Base-by-base conservation (phyloP, 1,284 basidiomycete genomes). In the Vanrija sp. region DNA sequence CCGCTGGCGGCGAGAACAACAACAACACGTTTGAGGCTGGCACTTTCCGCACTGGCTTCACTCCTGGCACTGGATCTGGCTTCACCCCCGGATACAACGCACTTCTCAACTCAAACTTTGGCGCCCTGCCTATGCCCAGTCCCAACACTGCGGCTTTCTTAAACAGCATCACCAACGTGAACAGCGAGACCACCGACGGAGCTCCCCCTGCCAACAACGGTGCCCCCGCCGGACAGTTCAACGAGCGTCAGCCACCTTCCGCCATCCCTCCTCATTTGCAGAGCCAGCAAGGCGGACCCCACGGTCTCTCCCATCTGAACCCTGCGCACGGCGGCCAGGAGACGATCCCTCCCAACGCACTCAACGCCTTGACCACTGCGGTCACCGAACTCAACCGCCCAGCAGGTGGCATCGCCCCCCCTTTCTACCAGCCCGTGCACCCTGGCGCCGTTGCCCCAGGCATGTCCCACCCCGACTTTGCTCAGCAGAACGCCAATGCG, bases 141-240 rank as follows among this genome's bases (percentile, higher is more conserved):
- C 94, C 94, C 0, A 89, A 88, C 68, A 96, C 94, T 9, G 87
- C 90, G 5, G 92, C 93, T 12, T 90, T 97, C 77, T 83, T 97
- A 51, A 87, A 87, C 56, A 88, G 94, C 79, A 91, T 95, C 80
- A 89, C 87, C 63, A 86, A 85, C 66, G 80, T 80, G 53, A 78
- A 80, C 42, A 66, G 56, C 19, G 66, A 66, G 38, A 62, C 59
- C 19, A 58, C 51, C 18, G 66, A 65, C 20, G 24, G 41, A 18
- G 27, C 41, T n/a, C 31, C 51, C 47, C n/a, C 45, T 10, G 31
- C 45, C 39, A 24, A 42, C 49, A 25, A 19, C 47, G 24, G 45
- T 36, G 31, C 37, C 27, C 23, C 46, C 8, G 47, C 39, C 22
- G 44, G 41, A 22, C 47, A 47, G 31, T 31, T 20, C 12, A 42